These are phyloP conservation scores for Fusarium xylarioides DNA, from an alignment of 2,329 filamentous ascomycete genomes.

Conservation along the genomic window DNA sequence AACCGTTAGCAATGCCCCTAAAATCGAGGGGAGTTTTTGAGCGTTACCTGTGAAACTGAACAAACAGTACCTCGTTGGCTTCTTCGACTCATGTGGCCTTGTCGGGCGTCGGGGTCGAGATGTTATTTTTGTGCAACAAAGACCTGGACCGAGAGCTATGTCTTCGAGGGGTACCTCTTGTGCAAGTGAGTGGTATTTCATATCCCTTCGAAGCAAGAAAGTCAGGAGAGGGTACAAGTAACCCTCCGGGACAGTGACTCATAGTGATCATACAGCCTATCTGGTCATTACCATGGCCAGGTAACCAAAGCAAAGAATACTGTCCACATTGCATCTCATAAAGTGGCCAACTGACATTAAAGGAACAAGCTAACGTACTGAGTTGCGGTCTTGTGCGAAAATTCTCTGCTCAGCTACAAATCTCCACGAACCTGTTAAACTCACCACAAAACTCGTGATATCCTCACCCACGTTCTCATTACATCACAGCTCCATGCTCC, in stretches of 20 bases:
- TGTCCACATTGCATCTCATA: neutral
- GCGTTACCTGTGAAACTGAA: neutral
- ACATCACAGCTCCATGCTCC: neutral
- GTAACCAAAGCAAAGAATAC: neutral
- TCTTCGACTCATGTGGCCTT: neutral
- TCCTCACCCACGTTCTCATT: neutral
- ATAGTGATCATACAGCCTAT: neutral
- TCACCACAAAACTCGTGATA: neutral
- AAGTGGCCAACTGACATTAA: neutral
- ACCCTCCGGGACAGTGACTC: too few relatives aligned
- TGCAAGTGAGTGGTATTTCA: accelerated
- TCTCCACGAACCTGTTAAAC: neutral
- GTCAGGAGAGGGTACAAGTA: neutral
- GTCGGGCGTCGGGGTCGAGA: accelerated
- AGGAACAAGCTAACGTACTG: too few relatives aligned
- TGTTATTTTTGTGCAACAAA: neutral
- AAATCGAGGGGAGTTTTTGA: too few relatives aligned
- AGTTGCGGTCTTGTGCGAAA: neutral
- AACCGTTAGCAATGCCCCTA: accelerated
- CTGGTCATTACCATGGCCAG: neutral
- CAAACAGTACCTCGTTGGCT: neutral
- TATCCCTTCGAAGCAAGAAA: too few relatives aligned
- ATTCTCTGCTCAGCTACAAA: too few relatives aligned
- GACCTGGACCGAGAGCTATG: too few relatives aligned
- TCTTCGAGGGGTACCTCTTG: too few relatives aligned